These are phyloP conservation scores for Aspergillus niger DNA, from an alignment of 2,329 filamentous ascomycete species.

Conservation along the genomic window DNA sequence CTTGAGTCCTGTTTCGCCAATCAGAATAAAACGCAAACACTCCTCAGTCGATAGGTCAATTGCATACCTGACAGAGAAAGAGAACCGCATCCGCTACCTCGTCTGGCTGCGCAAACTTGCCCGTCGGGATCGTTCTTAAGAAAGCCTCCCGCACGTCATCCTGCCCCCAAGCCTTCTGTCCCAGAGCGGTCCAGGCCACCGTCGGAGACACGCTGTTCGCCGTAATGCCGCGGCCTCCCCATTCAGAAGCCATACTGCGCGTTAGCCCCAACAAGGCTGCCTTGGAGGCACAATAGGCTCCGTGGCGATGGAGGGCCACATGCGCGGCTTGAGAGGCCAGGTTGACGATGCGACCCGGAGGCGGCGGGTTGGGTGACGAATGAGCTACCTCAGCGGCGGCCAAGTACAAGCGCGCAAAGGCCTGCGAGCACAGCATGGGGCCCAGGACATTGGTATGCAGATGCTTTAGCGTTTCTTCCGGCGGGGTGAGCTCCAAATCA, in stretches of 20 bases:
- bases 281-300: conserved; percentile 53
- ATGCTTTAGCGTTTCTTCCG: conserved; percentile 48
- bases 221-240: conserved; percentile 49
- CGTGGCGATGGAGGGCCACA: conserved; percentile 48
- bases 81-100: conserved; percentile 44
- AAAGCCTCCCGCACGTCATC: conserved; percentile 38
- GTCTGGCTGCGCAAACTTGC: conserved; percentile 42
- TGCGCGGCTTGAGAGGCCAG: conserved; percentile 52
- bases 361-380: conserved; percentile 21
- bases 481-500: conserved; percentile 45
- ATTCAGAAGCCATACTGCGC: conserved; percentile 51
- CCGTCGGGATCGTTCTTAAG: conserved; percentile 41
- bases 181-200: conserved; percentile 51
- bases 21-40: neutral
- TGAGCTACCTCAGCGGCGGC: conserved; percentile 24
- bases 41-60: neutral
- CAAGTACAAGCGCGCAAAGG: conserved; percentile 48
- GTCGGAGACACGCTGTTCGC: conserved; percentile 51
- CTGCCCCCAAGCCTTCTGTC: conserved; percentile 47
- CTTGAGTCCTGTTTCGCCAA: conserved; percentile 36
- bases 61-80: conserved; percentile 41
- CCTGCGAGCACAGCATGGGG: conserved; percentile 49
- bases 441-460: conserved; percentile 49
- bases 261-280: conserved; percentile 49
- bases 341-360: conserved; percentile 49